Conservation (phyloP, 1,139 yeast genomes). For the Kurtzmaniella natalensis region DNA sequence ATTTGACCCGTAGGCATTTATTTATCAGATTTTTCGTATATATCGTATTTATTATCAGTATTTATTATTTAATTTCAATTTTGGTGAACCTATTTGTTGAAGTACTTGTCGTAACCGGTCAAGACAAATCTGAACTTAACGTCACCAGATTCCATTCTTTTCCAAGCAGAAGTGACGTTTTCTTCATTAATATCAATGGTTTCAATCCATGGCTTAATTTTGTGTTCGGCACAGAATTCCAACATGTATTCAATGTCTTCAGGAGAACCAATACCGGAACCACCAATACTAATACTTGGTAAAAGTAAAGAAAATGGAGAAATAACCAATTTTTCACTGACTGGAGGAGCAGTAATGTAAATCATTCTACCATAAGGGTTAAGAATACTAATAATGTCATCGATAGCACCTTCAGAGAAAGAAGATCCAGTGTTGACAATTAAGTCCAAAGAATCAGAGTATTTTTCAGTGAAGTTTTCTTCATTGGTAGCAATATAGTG, state of each 20-base stretch:
- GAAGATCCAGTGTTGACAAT: not conserved
- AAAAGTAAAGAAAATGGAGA: slow-evolving; percentile 12
- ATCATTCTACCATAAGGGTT: not conserved
- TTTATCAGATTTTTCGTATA: no score
- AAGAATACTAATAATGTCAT: not conserved
- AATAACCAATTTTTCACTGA: slow-evolving; percentile 9
- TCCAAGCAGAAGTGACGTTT: slow-evolving; percentile 9
- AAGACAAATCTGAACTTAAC: slow-evolving; percentile 13
- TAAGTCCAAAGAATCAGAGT: not conserved
- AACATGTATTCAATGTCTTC: slow-evolving; percentile 17
- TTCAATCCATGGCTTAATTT: slow-evolving; percentile 20
- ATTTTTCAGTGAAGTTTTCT: slow-evolving; percentile 13
- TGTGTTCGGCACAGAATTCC: slow-evolving; percentile 17
- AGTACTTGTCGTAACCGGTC: slow-evolving; percentile 13
- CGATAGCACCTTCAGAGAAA: not conserved
- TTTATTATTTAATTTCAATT: no score
- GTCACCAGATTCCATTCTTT: slow-evolving; percentile 11
- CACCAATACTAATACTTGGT: slow-evolving; percentile 15
- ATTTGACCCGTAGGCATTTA: no score
- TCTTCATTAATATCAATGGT: slow-evolving; percentile 17
- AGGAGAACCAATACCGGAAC: slow-evolving; percentile 17
- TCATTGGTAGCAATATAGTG: slow-evolving; percentile 47
- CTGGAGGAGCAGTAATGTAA: slow-evolving; percentile 9
- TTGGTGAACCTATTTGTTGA: slow-evolving; percentile 8
- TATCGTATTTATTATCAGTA: no score